A percentile compares a stretch with the other conserved stretches of the same genome.
phyloP scores from a whole-genome alignment of 257 asterid genomes.

The Phtheirospermum japonicum region DNA sequence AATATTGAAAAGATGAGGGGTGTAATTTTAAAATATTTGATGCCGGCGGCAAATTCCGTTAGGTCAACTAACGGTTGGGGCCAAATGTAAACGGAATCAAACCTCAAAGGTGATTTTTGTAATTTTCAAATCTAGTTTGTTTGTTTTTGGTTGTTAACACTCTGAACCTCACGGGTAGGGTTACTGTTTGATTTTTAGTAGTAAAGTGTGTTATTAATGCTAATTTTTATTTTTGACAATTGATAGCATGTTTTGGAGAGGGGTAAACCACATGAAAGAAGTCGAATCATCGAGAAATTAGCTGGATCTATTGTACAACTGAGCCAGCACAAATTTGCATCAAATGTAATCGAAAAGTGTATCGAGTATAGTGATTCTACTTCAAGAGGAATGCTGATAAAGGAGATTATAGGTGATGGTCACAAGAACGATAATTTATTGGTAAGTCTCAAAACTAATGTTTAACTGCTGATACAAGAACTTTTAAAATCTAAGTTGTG shows the following conservation, averaged over 20 bases:
- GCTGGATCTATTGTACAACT: slow-evolving; percentile 42
- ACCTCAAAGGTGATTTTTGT: not conserved
- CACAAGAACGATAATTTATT: slow-evolving; percentile 43
- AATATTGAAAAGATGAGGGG: not conserved
- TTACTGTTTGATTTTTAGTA: too few species aligned
- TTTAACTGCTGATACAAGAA: not conserved
- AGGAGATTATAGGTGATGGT: slow-evolving; percentile 44
- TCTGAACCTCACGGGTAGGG: not conserved
- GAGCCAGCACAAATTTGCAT: slow-evolving; percentile 56
- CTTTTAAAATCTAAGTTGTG: not conserved
- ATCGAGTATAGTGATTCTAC: slow-evolving; percentile 44
- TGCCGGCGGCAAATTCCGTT: not conserved
- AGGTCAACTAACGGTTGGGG: not conserved
- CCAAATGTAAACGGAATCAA: not conserved
- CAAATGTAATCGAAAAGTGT: slow-evolving; percentile 52
- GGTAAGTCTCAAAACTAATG: slow-evolving; percentile 33
- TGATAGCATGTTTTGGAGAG: slow-evolving; percentile 51
- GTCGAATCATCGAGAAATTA: slow-evolving; percentile 40
- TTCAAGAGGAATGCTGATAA: slow-evolving; percentile 39
- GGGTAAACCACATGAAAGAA: slow-evolving; percentile 50
- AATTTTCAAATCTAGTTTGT: not conserved
- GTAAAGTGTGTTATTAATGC: not conserved
- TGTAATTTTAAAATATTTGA: not conserved
- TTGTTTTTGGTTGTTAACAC: not conserved
- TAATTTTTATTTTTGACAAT: slow-evolving; percentile 9